phyloP scores from a whole-genome alignment of 192 early-diverging fungal genomes.

The Gigaspora rosea region DNA sequence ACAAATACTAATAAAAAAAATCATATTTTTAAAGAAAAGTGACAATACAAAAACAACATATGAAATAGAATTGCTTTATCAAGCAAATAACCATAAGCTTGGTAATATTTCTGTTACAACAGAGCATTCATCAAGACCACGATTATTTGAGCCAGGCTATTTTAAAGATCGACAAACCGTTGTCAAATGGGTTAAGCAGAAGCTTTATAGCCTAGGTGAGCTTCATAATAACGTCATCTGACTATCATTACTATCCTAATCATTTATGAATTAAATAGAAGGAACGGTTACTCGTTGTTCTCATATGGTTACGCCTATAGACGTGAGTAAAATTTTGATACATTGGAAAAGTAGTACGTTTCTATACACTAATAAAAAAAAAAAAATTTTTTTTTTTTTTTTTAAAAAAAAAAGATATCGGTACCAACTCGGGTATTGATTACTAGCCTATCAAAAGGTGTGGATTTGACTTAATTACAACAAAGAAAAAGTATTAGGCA shows the following conservation, averaged over 20 bases:
- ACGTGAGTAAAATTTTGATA: neutral
- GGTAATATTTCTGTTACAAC: neutral
- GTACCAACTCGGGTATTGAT: conserved; percentile 19
- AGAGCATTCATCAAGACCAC: neutral
- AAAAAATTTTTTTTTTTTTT: neutral
- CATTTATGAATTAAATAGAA: neutral
- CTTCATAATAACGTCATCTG: neutral
- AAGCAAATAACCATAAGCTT: neutral
- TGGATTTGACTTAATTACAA: neutral
- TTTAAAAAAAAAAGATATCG: neutral
- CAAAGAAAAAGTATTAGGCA: neutral
- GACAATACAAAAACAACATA: conserved; percentile 25
- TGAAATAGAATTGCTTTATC: conserved; percentile 30
- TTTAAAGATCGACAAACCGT: conserved; percentile 21
- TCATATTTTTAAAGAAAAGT: conserved; percentile 4
- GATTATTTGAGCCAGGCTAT: conserved; percentile 12
- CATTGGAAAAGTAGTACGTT: neutral
- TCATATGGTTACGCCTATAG: conserved; percentile 25
- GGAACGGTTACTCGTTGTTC: conserved; percentile 15
- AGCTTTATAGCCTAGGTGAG: conserved; percentile 24
- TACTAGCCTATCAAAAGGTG: conserved; percentile 23
- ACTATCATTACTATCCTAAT: neutral
- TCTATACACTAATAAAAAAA: neutral
- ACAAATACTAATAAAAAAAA: neutral
- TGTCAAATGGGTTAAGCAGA: conserved; percentile 24